These are phyloP conservation scores for Suhomyces kunorum DNA, from an alignment of 1,139 yeast genomes.

Conservation along the genomic window DNA sequence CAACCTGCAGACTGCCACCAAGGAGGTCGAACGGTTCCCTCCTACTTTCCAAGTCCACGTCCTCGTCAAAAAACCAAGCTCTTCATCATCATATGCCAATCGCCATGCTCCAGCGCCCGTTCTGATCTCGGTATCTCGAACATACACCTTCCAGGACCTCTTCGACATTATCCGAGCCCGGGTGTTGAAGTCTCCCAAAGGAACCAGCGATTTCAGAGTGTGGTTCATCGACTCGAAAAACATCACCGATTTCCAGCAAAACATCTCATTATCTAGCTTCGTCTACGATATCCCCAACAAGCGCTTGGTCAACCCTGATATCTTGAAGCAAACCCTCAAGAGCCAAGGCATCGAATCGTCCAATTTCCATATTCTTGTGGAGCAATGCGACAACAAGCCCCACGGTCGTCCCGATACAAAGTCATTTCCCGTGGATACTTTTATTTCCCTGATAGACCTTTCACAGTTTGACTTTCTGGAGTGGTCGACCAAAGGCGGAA, in stretches of 20 bases:
- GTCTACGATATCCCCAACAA: constrained; percentile 34
- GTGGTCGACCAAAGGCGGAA: constrained; percentile 30
- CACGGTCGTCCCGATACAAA: constrained; percentile 5
- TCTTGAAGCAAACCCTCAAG: constrained; percentile 28
- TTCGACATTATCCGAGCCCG: constrained; percentile 27
- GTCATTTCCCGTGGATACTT: constrained; percentile 34
- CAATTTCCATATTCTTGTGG: constrained; percentile 38
- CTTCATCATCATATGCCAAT: constrained; percentile 14
- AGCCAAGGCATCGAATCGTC: constrained; percentile 34
- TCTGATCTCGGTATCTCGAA: constrained; percentile 29
- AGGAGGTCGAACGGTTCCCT: constrained; percentile 55
- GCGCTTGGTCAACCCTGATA: constrained; percentile 30
- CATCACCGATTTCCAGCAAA: constrained; percentile 26
- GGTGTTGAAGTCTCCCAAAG: constrained; percentile 21
- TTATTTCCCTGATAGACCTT: constrained; percentile 21
- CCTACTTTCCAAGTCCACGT: constrained; percentile 55
- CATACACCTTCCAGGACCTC: constrained; percentile 38
- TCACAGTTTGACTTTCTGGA: constrained; percentile 21
- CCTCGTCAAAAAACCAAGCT: constrained; percentile 31
- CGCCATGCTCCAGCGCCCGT: constrained; percentile 8
- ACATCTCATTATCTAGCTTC: constrained; percentile 30
- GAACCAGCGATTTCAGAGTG: constrained; percentile 24
- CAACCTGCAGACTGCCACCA: constrained; percentile 37
- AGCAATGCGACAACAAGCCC: constrained; percentile 26
- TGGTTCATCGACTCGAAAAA: constrained; percentile 41